Conservation (phyloP, 2,329 filamentous ascomycete genomes). For the Phoma sp. region DNA sequence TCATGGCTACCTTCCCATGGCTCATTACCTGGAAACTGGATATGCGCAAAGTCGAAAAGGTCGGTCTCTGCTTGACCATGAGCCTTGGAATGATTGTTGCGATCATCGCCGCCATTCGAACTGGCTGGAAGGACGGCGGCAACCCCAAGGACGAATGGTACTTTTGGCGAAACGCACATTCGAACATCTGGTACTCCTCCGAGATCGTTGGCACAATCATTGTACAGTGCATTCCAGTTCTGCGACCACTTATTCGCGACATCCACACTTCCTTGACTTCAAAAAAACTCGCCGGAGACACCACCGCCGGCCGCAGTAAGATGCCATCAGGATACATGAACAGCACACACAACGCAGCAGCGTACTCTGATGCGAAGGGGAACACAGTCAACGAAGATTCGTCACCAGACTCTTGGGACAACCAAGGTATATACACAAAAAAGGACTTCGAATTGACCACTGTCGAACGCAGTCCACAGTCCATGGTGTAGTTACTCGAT, state of each 20-base stretch:
- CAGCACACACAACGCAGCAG: constrained; percentile 26
- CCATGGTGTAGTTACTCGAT: constrained; percentile 13
- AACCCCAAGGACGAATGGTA: constrained; percentile 56
- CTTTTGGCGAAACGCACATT: constrained; percentile 57
- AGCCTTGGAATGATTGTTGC: constrained; percentile 60
- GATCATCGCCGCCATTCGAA: constrained; percentile 57
- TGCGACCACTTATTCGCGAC: constrained; percentile 57
- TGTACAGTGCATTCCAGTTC: constrained; percentile 61
- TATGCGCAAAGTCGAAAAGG: constrained; percentile 58
- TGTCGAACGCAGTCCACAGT: constrained; percentile 20
- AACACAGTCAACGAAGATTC: constrained; percentile 21
- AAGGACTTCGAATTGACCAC: constrained; percentile 33
- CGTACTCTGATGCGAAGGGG: constrained; percentile 28
- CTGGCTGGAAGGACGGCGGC: constrained; percentile 58
- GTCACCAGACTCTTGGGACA: constrained; percentile 30
- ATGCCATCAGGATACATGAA: constrained; percentile 11
- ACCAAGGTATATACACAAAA: constrained; percentile 34
- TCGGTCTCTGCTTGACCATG: constrained; percentile 59
- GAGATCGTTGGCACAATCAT: constrained; percentile 63
- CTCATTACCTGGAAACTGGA: constrained; percentile 57
- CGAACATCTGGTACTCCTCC: constrained; percentile 59
- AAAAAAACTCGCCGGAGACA: constrained; percentile 30
- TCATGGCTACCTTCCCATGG: constrained; percentile 60
- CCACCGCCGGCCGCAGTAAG: constrained; percentile 24
- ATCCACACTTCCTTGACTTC: constrained; percentile 50